These are phyloP conservation scores for Skeletonema grethae DNA, from an alignment of 108 stramenopile genomes.

Conservation along the genomic window DNA sequence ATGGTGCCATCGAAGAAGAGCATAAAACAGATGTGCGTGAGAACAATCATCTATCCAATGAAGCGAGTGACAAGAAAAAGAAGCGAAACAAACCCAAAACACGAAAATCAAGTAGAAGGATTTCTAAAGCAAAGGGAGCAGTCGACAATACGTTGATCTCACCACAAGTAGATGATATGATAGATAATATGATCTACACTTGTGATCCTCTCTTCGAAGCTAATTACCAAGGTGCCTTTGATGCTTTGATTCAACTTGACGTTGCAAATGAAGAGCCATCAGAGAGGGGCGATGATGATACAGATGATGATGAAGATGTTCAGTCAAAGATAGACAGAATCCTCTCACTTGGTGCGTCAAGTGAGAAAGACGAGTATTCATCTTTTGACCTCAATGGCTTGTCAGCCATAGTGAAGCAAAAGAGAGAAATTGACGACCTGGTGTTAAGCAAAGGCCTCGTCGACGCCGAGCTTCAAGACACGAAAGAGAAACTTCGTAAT, in stretches of 20 bases:
- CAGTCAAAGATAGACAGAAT: conserved; percentile 1
- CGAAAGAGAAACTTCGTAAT: neutral
- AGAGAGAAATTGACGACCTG: neutral
- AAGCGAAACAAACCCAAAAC: neutral
- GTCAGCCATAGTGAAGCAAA: neutral
- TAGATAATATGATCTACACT: conserved; percentile 1
- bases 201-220: conserved; percentile 2
- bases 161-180: neutral
- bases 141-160: neutral
- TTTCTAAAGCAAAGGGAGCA: neutral
- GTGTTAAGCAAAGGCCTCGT: neutral
- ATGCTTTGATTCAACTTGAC: neutral
- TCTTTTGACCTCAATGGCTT: neutral
- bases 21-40: neutral
- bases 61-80: neutral
- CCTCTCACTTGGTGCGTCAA: neutral
- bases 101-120: neutral
- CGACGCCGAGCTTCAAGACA: neutral
- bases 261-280: neutral
- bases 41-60: neutral
- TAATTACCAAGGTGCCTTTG: neutral
- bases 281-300: neutral
- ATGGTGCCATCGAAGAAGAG: neutral
- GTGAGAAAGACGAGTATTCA: too few relatives aligned
- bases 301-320: neutral